Base-by-base conservation (phyloP, 106 monocot species). In the Dioscorea zingiberensis region DNA sequence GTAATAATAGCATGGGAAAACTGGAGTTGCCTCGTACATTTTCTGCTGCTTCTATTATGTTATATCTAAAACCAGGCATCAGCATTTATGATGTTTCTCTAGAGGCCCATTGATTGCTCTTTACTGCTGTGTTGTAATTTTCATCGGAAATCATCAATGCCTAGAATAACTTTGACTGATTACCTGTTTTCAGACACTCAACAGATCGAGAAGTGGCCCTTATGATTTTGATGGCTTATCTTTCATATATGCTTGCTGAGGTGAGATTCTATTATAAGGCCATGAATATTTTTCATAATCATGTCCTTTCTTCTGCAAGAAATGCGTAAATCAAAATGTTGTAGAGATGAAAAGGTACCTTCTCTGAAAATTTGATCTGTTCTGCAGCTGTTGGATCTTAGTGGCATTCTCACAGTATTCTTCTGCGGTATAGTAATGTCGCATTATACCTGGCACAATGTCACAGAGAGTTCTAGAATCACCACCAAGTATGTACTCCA, bases 341-440 rank as follows among this genome's bases (percentile, higher is more conserved):
- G 13, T 4, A 58, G n/a, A 24, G 22, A 58, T 58, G 3, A 3
- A 21, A 23, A 0, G 19, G 1, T 1, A 1, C 38, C 53, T 51
- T 2, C 38, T 54, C 24, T 46, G 10, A 22, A 47, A 21, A 30
- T 22, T 60, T 66, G 25, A 30, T 61, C 48, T 65, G 7, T 54
- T 17, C 64, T 82, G 56, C 85, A 98, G 97, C 68, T 98, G 75
- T 69, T 78, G 60, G 64, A 92, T 84, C 73, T 98, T 46, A 98
- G 97, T 67, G 92, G 97, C 6, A 98, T 98, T 71, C 86, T 98
- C 21, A 98, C 97, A 26, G 92, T 98, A 32, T 98, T 98, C 78
- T 98, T 98, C 70, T 98, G 91, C 51, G 97, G 97, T 23, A 92
- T 98, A 62, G 97, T 98, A 56, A 98, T 98, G 97, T 98, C 97